Base-by-base conservation (phyloP, 495 filamentous ascomycete species). In the Bombardia bombarda region DNA sequence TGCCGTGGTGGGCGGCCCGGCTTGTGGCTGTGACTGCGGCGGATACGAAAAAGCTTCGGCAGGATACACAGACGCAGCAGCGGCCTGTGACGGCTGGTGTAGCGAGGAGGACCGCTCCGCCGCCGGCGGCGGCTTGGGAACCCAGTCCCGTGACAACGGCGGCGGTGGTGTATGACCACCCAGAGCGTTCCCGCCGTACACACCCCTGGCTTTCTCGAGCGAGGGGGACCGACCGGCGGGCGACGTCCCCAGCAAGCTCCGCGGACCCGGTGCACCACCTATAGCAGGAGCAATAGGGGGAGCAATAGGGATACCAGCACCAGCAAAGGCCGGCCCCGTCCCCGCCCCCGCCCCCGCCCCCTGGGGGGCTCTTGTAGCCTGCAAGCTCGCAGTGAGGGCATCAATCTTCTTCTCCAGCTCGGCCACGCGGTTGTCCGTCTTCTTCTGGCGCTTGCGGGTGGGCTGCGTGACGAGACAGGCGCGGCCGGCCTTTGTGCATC, bases 401-500 rank as follows among this genome's bases (percentile, higher is more conserved):
- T 95, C 87, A 38, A 98, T 90, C 68, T 93, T 95, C 67, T 82
- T 87, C 65, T 98, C 92, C 32, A 98, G 69, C 65, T 96, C 90
- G 12, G 88, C 83, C 7, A 98, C 89, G 30, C 90, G 78, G 45
- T 78, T 88, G 57, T 95, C 92, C 21, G 85, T 87, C 69, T 95
- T 96, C 69, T 92, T 95, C 68, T 90, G 85, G 22, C 90, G 72
- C 63, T 94, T 96, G 12, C 88, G 73, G 10, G 78, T 87, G 1
- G 90, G 89, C 20, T 77, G 76, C 7, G 88, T 94, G 26, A 93
- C 82, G 23, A 95, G 58, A 51, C 92, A 98, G 43, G 70, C 66
- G 13, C 90, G 72, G 20, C 77, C 75, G 1, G 90, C 85, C 59
- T 95, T 96, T 18, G 79, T 78, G 61, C 92, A 98, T 35, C 92